These are phyloP conservation scores for Sporisorium scitamineum DNA, from an alignment of 1,284 basidiomycete genomes.

Conservation along the genomic window DNA sequence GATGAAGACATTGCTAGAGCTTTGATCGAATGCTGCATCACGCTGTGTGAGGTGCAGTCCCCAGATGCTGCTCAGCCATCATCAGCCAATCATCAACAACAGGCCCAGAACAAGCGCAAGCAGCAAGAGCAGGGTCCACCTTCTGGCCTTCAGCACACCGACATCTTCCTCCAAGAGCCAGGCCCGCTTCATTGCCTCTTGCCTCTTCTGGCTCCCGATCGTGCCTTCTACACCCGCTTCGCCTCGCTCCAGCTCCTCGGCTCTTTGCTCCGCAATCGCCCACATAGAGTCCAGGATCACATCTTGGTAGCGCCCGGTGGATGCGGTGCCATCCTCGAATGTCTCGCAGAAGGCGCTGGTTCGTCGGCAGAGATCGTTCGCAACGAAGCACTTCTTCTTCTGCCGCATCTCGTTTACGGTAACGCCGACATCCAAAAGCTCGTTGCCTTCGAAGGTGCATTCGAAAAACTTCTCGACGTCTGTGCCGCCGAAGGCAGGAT, in stretches of 20 bases:
- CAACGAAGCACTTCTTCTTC: conserved; percentile 76
- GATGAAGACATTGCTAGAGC: conserved; percentile 62
- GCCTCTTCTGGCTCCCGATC: conserved; percentile 71
- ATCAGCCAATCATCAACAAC: conserved; percentile 6
- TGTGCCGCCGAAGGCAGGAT: conserved; percentile 88
- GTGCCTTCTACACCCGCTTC: conserved; percentile 85
- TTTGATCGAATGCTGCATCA: conserved; percentile 58
- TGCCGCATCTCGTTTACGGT: conserved; percentile 83
- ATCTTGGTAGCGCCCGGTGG: conserved; percentile 86
- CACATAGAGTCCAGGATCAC: conserved; percentile 84
- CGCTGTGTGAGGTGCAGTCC: conserved; percentile 55
- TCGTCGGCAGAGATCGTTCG: conserved; percentile 67
- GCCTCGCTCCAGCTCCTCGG: conserved; percentile 86
- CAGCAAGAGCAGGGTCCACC: conserved; percentile 70
- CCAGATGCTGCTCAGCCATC: conserved; percentile 12
- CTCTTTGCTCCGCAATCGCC: conserved; percentile 77
- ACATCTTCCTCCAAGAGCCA: conserved; percentile 78
- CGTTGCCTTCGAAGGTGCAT: conserved; percentile 94
- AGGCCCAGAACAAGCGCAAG: conserved; percentile 28
- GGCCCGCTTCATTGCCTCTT: conserved; percentile 82
- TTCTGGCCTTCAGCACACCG: conserved; percentile 79
- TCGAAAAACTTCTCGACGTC: conserved; percentile 93
- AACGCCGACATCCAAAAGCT: conserved; percentile 97
- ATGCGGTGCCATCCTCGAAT: conserved; percentile 77
- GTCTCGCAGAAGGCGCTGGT: conserved; percentile 69